phyloP scores from a whole-genome alignment of 2,329 filamentous ascomycete species.

The Nemania sp. region DNA sequence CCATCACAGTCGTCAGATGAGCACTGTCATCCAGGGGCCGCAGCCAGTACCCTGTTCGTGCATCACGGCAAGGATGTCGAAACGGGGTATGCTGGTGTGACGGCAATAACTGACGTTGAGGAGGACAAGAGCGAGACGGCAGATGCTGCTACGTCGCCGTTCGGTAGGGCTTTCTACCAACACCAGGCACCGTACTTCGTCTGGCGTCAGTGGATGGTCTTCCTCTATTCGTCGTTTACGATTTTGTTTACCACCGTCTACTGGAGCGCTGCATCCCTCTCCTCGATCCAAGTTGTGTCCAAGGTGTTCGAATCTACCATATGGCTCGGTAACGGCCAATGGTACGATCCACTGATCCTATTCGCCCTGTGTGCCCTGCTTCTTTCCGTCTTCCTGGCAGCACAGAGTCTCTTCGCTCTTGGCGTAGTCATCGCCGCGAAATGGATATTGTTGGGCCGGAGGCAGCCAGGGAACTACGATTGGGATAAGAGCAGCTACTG shows the following conservation, averaged over 20 bases:
- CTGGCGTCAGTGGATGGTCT: conserved; percentile 50
- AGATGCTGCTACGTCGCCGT: conserved; percentile 41
- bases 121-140: neutral
- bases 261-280: conserved; percentile 55
- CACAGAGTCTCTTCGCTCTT: conserved; percentile 49
- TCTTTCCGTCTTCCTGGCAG: conserved; percentile 47
- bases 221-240: conserved; percentile 52
- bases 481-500: conserved; percentile 61
- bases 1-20: neutral
- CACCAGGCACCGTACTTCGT: conserved; percentile 55
- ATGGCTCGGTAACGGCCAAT: conserved; percentile 7
- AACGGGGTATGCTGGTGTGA: neutral
- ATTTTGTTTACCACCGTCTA: conserved; percentile 51
- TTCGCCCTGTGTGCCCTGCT: conserved; percentile 46
- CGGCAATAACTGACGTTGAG: neutral
- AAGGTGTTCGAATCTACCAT: conserved; percentile 25
- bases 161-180: conserved; percentile 60
- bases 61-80: neutral
- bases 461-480: conserved; percentile 56
- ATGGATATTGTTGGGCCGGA: conserved; percentile 55
- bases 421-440: conserved; percentile 51
- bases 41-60: neutral
- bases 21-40: neutral
- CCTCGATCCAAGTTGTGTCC: conserved; percentile 48
- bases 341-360: conserved; percentile 37